phyloP scores from a whole-genome alignment of 345 rosid genomes.

The Brassica carinata region DNA sequence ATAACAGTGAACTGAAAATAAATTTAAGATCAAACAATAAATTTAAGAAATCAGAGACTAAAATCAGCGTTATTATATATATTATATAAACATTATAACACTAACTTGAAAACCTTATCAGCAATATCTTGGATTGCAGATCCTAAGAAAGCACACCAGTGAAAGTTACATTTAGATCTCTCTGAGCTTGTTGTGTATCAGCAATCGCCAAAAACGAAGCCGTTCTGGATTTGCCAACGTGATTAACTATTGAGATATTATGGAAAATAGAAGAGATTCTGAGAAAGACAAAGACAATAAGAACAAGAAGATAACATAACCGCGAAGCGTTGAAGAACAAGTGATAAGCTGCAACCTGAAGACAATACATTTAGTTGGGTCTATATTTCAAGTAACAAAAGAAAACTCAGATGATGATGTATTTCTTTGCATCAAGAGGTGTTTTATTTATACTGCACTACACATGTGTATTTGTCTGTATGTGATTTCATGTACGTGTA shows the following conservation, averaged over 20 bases:
- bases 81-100: neutral
- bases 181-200: slow-evolving; percentile 2
- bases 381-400: neutral
- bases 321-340: slow-evolving; percentile 42
- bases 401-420: neutral
- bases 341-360: slow-evolving; percentile 46
- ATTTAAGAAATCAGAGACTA: too few relatives aligned
- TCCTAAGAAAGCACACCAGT: slow-evolving; percentile 20
- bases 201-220: neutral
- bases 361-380: slow-evolving; percentile 27
- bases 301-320: slow-evolving; percentile 31
- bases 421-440: slow-evolving; percentile 7
- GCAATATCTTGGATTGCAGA: slow-evolving; percentile 19
- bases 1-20: neutral
- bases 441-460: slow-evolving; percentile 27
- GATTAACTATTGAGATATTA: neutral
- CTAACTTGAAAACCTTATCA: neutral
- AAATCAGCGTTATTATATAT: neutral
- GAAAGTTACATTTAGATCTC: slow-evolving; percentile 27
- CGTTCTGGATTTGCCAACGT: neutral
- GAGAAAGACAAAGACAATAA: slow-evolving; percentile 21
- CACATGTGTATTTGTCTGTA: neutral
- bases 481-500: slow-evolving; percentile 2
- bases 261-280: slow-evolving; percentile 16
- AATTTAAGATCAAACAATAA: neutral